Base-by-base conservation (phyloP, 129 eudicot genomes). In the Sambucus nigra region DNA sequence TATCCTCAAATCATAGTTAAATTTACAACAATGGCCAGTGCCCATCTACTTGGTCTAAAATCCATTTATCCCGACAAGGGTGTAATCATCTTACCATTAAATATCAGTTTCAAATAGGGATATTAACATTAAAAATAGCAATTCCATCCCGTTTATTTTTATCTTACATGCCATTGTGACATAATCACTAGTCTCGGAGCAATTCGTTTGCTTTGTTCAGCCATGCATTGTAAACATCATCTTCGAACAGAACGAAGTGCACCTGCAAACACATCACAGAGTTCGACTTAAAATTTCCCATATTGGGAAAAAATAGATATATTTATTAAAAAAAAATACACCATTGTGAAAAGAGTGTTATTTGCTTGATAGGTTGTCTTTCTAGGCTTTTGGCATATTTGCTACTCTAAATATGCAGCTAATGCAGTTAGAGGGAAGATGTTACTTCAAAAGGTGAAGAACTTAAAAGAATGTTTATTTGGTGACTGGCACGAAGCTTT, bases 211-310 rank as follows among this genome's bases (percentile, higher is more conserved):
- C 94, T 60, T 71, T 83, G 39, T 69, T 63, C 71, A 79, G 17
- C 98, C 98, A 85, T 25, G 61, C 73, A 41, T 72, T 48, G 60
- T 71, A 91, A 61, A 76, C 72, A 29, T 86, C 88, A 74, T 85
- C 95, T 1, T 67, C 29, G 60, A 79, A 82, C 49, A 85, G 75
- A 46, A 91, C 88, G 51, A 91, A 85, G 68, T 91, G 94, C 50
- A 81, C 94, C 97, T 88, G 82, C 69, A 70, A 55, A 42, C 2
- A 42, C 48, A 35, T 35, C 42, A 35, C 13, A 35, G 1, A 7
- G 42, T 35, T 35, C 8, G 42, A 29, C 35, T 29, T 29, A 4
- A 29, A 29, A 4, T 29, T 29, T 4, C 5, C 35, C 35, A 3
- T 29, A 29, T 29, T 8, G 4, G 35, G 4, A 29, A 29, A 29